Evolutionary conservation across 768 basidiomycete genomes (phyloP).

Genomic region (Trametes maxima): DNA sequence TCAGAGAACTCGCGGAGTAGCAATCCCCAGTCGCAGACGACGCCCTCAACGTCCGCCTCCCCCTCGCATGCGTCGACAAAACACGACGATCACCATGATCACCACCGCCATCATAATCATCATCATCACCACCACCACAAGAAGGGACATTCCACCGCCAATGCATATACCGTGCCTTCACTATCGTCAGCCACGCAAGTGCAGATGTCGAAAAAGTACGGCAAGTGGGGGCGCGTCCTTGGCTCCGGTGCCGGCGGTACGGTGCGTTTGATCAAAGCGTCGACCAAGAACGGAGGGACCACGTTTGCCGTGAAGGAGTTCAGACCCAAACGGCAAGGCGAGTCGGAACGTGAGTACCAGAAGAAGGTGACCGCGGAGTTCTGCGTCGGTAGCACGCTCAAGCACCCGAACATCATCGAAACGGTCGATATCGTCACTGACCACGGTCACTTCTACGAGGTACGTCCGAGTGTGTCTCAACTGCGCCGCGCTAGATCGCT

Average conservation of each 20-base stretch:
- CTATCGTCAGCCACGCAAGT: constrained; percentile 84
- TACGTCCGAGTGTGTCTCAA: constrained; percentile 37
- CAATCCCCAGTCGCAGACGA: constrained; percentile 12
- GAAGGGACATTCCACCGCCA: constrained; percentile 20
- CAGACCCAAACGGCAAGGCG: constrained; percentile 83
- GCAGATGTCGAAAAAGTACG: constrained; percentile 97
- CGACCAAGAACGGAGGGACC: constrained; percentile 75
- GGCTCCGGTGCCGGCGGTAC: constrained; percentile 99
- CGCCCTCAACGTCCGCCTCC: constrained; percentile 4
- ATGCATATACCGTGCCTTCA: constrained; percentile 50
- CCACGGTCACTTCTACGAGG: constrained; percentile 99
- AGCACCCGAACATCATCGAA: constrained; percentile 95
- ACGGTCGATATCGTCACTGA: constrained; percentile 98
- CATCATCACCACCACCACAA: constrained; percentile 16
- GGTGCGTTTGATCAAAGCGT: constrained; percentile 91
- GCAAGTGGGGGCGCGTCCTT: constrained; percentile 96
- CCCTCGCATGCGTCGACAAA: constrained; percentile 22
- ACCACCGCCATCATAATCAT: constrained; percentile 7
- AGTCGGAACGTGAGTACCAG: constrained; percentile 96
- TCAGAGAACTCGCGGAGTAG: constrained; percentile 25
- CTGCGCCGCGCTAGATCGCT: constrained; percentile 5
- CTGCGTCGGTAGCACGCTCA: constrained; percentile 92
- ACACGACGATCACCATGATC: constrained; percentile 12
- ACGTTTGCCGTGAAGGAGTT: constrained; percentile 99
- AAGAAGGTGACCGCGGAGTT: constrained; percentile 99